A percentile compares a stretch with the other conserved stretches of the same genome.
phyloP scores from a whole-genome alignment of 495 filamentous ascomycete genomes.

The Aspergillus carlsbadensis region DNA sequence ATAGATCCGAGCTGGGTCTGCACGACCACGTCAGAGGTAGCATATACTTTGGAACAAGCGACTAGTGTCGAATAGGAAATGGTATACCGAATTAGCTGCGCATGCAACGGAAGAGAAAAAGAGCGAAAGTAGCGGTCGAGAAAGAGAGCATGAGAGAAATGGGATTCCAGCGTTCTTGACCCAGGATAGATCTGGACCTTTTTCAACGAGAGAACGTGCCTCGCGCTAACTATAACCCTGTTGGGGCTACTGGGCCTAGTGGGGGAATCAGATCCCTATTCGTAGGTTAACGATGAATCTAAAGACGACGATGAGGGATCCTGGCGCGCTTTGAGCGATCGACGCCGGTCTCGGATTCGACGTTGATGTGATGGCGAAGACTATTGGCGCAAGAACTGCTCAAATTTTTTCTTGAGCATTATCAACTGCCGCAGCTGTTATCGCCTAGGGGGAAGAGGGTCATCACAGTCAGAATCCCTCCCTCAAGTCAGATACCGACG shows the following conservation, averaged over 20 bases:
- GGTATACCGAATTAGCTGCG: slow-evolving; percentile 15
- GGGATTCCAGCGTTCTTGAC: slow-evolving; percentile 11
- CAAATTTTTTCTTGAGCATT: slow-evolving; percentile 12
- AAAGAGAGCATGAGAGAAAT: slow-evolving; percentile 13
- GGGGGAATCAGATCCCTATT: slow-evolving; percentile 20
- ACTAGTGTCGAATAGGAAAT: slow-evolving; percentile 12
- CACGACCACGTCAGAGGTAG: slow-evolving; percentile 33
- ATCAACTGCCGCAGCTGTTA: slow-evolving; percentile 13
- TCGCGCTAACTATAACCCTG: slow-evolving; percentile 22
- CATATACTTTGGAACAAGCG: slow-evolving; percentile 6
- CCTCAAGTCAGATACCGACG: neutral
- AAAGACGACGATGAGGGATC: slow-evolving; percentile 25
- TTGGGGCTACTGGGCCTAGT: slow-evolving; percentile 12
- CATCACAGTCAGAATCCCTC: neutral
- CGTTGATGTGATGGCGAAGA: slow-evolving; percentile 19
- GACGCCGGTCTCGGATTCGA: slow-evolving; percentile 28
- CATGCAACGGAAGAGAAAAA: slow-evolving; percentile 9
- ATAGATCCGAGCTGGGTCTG: slow-evolving; percentile 24
- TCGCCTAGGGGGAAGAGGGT: slow-evolving; percentile 7
- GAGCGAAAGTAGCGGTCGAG: slow-evolving; percentile 14
- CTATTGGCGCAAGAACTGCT: slow-evolving; percentile 31
- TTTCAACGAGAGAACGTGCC: slow-evolving; percentile 23
- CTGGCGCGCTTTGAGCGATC: slow-evolving; percentile 30
- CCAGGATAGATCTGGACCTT: slow-evolving; percentile 27
- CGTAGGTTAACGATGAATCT: slow-evolving; percentile 23